Conservation (phyloP, 257 asterid species). For the Solanum appendiculatum region DNA sequence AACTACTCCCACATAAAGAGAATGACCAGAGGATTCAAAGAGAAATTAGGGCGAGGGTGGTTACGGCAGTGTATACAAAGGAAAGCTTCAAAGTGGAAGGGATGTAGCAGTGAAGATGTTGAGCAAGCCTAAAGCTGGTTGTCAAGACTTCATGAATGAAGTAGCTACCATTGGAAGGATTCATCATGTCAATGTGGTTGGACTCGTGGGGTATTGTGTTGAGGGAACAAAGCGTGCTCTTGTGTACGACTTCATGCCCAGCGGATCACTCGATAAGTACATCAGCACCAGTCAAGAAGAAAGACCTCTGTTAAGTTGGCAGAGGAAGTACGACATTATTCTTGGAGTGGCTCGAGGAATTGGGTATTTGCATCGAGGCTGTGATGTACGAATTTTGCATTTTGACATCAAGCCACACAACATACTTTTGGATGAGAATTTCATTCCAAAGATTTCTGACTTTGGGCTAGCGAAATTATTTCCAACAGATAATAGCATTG, state of each 20-base stretch:
- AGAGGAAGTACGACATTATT: conserved; percentile 18
- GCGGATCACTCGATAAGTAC: conserved; percentile 37
- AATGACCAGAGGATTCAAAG: too few species aligned
- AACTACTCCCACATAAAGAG: too few species aligned
- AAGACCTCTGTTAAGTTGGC: not conserved
- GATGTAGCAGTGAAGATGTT: conserved; percentile 37
- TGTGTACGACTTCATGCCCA: conserved; percentile 40
- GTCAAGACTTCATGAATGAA: conserved; percentile 48
- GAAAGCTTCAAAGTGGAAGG: conserved; percentile 34
- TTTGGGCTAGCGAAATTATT: not conserved
- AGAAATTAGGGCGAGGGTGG: too few species aligned
- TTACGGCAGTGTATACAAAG: not conserved
- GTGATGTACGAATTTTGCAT: not conserved
- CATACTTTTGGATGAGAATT: not conserved
- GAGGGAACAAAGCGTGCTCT: conserved; percentile 31
- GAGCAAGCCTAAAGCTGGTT: conserved; percentile 23
- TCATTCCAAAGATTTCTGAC: not conserved
- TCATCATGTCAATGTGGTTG: conserved; percentile 39
- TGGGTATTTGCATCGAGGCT: not conserved
- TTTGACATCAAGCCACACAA: not conserved
- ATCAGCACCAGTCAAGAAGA: conserved; percentile 18
- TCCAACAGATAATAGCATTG: not conserved
- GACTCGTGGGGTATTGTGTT: conserved; percentile 31
- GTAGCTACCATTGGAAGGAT: conserved; percentile 44
- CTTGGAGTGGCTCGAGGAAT: conserved; percentile 16